Base-by-base conservation (phyloP, 495 filamentous ascomycete species). In the Letharia lupina region DNA sequence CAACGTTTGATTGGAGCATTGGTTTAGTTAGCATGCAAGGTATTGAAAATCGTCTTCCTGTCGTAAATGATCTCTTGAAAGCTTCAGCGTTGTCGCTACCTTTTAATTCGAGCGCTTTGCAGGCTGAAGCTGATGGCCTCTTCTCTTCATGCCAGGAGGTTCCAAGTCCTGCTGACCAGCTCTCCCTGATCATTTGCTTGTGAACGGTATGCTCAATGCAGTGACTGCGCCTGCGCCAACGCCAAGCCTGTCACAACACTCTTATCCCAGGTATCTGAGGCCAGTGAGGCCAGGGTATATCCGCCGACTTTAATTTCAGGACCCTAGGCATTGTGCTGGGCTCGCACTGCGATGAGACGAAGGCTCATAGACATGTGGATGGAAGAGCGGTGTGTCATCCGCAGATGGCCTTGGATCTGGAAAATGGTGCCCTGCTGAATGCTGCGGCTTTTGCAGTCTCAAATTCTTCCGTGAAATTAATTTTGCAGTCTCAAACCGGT, bases 1-100 rank as follows among this genome's bases (percentile, higher is more conserved):
- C 28, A 39, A 20, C 37, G 60, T 64, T 28, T 23, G 45, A 65
- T 68, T 65, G 67, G 67, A 65, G 31, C n/a, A 15, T 58, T 35
- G 12, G 13, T 12, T 4, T 12, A 64, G 23, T 28, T 28, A 28
- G 33, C 9, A 35, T 41, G 58, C 54, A 37, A 37, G 54, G 16
- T 37, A n/a, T 52, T 52, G 3, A 5, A 12, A 4, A 12, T 15
- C 2, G 10, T 37, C 33, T 15, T 37, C 54, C 16, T 20, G 54
- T 18, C 31, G 48, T 4, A 4, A 23, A 1, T 52, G 23, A 28
- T 28, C 23, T 28, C 23, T 28, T 28, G 23, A 28, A 28, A 23
- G n/a, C n/a, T 52, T 31, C n/a, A n/a, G 2, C 48, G 48, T 48
- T 20, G 44, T 23, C 20, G 47, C 9, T 9, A 8, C 9, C 20